Base-by-base conservation (phyloP, 495 filamentous ascomycete species). In the Trichoderma gamsii region DNA sequence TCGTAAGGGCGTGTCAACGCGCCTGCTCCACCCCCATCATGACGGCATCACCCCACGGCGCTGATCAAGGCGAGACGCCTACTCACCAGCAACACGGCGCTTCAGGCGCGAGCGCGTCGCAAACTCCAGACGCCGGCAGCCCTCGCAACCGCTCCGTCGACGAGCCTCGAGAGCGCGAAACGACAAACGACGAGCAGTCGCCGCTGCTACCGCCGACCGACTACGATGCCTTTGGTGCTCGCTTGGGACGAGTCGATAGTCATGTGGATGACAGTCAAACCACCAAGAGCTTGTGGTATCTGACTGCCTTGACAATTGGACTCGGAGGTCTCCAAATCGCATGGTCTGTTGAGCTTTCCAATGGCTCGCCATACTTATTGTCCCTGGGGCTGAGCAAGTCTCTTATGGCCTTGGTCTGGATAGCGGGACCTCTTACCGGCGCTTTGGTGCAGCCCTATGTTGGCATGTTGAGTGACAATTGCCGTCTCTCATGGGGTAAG, bases 401-500 rank as follows among this genome's bases (percentile, higher is more conserved):
- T 43, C 79, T 96, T n/a, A 89, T 97, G 78, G 93, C 93, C 18
- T 83, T 96, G 67, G 93, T 97, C 29, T 97, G 93, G 93, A 93
- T 97, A 69, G 93, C 93, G 11, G 92, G 93, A 4, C 93, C 93
- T 5, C 80, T 97, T 29, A 92, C 92, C 2, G 93, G 93, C 15
- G 87, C 86, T 2, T 79, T 97, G 44, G 93, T 97, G 23, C 93
- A 97, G 79, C 93, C 93, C n/a, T 96, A 96, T 73, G 86, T 97
- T 29, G 93, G 93, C 66, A 93, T 97, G 73, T 84, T 90, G 71
- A 96, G 92, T 73, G 93, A 97, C 71, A 92, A 91, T 71, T 94
- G 91, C 74, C 87, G 92, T 41, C 79, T 88, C 11, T 75, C 83
- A 41, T 95, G 89, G 89, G 93, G 93, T 13, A 93, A 89, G 79